Conservation (phyloP, 106 monocot genomes). For the Apostasia ramifera region DNA sequence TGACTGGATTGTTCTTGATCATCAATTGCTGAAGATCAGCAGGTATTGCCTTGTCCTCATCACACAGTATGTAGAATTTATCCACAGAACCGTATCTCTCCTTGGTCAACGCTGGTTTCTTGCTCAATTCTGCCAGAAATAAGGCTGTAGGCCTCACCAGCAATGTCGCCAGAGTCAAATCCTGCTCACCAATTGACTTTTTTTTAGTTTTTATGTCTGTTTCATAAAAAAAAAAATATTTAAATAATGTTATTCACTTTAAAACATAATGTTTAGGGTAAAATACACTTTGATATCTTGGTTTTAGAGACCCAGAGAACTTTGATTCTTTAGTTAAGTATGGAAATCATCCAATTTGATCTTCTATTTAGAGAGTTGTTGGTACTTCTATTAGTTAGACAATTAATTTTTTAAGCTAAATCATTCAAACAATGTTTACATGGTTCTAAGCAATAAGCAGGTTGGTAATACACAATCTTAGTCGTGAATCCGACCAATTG, state of each 20-base stretch:
- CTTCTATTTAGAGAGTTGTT: too few species aligned
- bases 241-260: not conserved
- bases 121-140: not conserved
- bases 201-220: not conserved
- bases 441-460: too few species aligned
- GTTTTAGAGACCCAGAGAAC: too few species aligned
- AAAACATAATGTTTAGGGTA: not conserved
- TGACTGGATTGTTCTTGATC: slow-evolving; percentile 20
- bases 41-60: slow-evolving; percentile 14
- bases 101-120: not conserved
- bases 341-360: too few species aligned
- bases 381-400: too few species aligned
- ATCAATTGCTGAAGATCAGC: slow-evolving; percentile 35
- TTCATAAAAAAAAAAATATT: not conserved
- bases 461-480: too few species aligned
- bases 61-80: slow-evolving; percentile 31
- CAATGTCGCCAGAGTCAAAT: slow-evolving; percentile 3
- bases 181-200: not conserved
- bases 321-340: too few species aligned
- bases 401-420: too few species aligned
- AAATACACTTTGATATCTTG: too few species aligned
- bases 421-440: too few species aligned
- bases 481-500: too few species aligned
- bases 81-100: slow-evolving; percentile 23
- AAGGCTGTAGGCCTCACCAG: slow-evolving; percentile 1